Evolutionary conservation across 495 filamentous ascomycete species (phyloP), one percentile per base, ranked within the genome.

Genomic region (Aspergillus avenaceus): DNA sequence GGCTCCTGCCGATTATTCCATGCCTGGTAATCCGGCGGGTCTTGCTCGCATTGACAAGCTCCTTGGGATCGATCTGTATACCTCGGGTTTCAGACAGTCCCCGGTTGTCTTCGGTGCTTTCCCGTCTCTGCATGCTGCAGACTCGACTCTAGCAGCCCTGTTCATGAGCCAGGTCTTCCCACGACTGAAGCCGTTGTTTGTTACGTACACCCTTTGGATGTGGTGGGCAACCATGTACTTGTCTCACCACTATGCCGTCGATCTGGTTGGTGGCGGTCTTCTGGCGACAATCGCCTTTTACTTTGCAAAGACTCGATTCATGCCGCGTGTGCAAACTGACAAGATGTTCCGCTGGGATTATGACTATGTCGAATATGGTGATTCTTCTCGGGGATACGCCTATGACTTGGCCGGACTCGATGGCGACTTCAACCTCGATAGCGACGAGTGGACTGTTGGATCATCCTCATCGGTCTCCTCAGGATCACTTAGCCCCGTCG

Each of bases 171-270:
- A 92, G 60, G 80, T 88, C 60, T 97, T 97, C 74, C 91, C 91
- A 2, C 78, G 79, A 24, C 71, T 91, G 47, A 81, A 83, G 54
- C 82, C 83, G 28, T 61, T 91, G 22, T 93, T 92, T 70, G 76
- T 90, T 40, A 76, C 75, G 41, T 96, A 97, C 67, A 85, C 84
- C 8, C 75, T 85, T 46, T 97, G 91, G 91, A 84, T 97, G 61
- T 95, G 88, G 86, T 97, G 91, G 91, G 85, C 91, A n/a, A 97
- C 91, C 42, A 93, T 97, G 87, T 96, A 97, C 60, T 81, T 97
- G 45, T 91, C 88, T 36, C 91, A 97, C 67, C 91, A 97, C 68
- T 97, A 97, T 61, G 91, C 91, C 40, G 87, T 97, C 38, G 91
- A 97, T 68, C 73, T 97, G 38, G 86, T 96, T 41, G 88, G 84